Evolutionary conservation across 192 early-diverging fungal species (phyloP), one percentile per base, ranked within the genome.

Genomic region (Phlyctochytrium arcticum): DNA sequence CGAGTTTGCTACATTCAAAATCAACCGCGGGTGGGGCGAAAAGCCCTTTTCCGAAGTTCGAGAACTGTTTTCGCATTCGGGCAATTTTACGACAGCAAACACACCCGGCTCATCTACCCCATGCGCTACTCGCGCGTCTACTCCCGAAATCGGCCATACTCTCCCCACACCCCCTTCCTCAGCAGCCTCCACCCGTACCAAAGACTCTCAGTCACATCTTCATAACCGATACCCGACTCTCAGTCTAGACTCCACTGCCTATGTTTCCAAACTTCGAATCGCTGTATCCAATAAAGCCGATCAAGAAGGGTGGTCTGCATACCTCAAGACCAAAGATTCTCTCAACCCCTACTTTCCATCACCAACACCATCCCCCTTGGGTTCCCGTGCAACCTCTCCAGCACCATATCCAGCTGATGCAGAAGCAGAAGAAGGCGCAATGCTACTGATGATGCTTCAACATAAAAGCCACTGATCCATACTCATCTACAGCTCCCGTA

Each of bases 371-470:
- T 53, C 48, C 31, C 61, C 61, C 15, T n/a, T 63, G 6, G 17
- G 23, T 6, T 63, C 61, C 23, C 48, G 61, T 21, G 61, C 49
- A 36, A 35, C 48, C 6, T 53, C 48, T 35, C 61, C 61, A 34
- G 34, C 30, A 0, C 55, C 15, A 24, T 21, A 15, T 10, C 36
- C 29, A 17, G 32, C 23, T 12, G 61, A 63, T 30, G 27, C 61
- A 33, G 61, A 63, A 29, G 61, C 61, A 9, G 61, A 63, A 35
- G 46, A 63, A 51, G 61, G 61, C n/a, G 61, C 61, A 15, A 27
- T 53, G 61, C 61, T 63, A 34, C 33, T 63, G 10, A 63, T 63
- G 61, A 63, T 63, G 61, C 46, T 63, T 34, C 48, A 53, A 44
- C 39, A 44, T 44, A 44, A 44, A 19, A 44, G 39, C 2, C 21